These are phyloP conservation scores for Salinomyces thailandicus DNA, from an alignment of 2,329 filamentous ascomycete species.

Conservation along the genomic window DNA sequence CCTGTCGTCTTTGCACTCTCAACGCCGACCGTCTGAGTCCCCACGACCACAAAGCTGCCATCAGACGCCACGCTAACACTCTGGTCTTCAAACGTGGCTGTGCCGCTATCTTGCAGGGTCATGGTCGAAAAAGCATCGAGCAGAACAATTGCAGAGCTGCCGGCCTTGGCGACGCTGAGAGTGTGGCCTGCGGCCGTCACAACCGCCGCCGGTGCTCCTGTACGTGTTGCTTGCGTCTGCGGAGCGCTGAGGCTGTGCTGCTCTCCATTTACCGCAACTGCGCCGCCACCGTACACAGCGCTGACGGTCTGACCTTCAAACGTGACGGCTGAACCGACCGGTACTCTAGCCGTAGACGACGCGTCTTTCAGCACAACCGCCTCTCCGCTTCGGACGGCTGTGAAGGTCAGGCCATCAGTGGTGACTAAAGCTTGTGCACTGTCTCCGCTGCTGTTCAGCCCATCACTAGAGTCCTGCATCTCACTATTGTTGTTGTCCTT, in stretches of 20 bases:
- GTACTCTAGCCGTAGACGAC: not conserved
- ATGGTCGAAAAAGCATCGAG: not conserved
- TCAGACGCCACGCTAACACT: not conserved
- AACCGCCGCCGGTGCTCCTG: too few relatives aligned
- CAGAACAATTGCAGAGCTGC: not conserved
- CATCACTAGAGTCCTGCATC: too few relatives aligned
- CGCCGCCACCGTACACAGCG: not conserved
- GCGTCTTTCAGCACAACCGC: not conserved
- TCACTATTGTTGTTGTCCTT: too few relatives aligned
- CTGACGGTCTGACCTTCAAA: conserved; percentile 1
- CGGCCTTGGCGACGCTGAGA: not conserved
- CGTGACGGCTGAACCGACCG: not conserved
- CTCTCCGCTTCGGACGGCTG: not conserved
- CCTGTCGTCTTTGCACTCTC: not conserved
- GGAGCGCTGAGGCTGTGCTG: not conserved
- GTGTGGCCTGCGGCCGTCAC: not conserved
- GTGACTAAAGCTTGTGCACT: not conserved
- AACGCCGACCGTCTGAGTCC: not conserved
- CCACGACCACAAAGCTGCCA: not conserved
- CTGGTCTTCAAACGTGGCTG: not conserved
- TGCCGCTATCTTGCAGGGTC: not conserved
- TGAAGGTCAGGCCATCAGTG: not conserved
- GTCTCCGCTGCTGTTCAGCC: not conserved
- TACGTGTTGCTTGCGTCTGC: not conserved
- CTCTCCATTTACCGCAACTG: not conserved